Evolutionary conservation across 1,284 basidiomycete species (phyloP).

Genomic region (Microbotryum intermedium): DNA sequence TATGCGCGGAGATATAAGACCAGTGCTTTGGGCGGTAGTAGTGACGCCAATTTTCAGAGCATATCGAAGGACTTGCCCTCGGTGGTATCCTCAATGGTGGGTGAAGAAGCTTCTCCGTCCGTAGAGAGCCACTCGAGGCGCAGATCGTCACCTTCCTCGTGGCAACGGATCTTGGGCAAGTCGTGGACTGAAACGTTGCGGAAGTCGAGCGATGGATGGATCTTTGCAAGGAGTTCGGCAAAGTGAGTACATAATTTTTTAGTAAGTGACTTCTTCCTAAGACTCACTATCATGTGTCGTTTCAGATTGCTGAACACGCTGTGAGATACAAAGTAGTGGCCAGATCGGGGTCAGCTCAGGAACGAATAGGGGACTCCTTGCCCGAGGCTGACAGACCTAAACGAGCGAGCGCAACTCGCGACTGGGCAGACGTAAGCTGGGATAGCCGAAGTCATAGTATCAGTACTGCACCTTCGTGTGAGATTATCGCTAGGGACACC

Average conservation of each 20-base stretch:
- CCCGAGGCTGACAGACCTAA: background rate
- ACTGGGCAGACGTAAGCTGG: constrained; percentile 24
- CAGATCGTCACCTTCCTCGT: background rate
- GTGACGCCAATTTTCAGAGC: too few species aligned
- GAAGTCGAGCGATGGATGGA: constrained; percentile 26
- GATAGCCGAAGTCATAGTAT: too few species aligned
- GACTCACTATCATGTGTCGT: constrained; percentile 24
- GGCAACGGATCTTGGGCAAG: constrained; percentile 13
- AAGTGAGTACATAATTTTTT: background rate
- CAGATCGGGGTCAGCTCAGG: background rate
- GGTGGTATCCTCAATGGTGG: too few species aligned
- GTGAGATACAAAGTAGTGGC: background rate
- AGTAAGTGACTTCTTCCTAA: background rate
- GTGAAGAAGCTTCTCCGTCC: too few species aligned
- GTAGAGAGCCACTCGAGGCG: too few species aligned
- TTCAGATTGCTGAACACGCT: constrained; percentile 16
- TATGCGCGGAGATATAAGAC: too few species aligned
- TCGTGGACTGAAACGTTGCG: constrained; percentile 19
- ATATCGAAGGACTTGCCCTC: too few species aligned
- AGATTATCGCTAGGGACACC: too few species aligned
- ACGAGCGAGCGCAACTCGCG: constrained; percentile 12
- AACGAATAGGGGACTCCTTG: too few species aligned
- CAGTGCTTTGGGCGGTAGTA: too few species aligned
- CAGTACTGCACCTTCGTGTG: background rate
- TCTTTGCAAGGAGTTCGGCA: background rate